Base-by-base conservation (phyloP, 129 eudicot genomes). In the Gnaphalium uliginosum region DNA sequence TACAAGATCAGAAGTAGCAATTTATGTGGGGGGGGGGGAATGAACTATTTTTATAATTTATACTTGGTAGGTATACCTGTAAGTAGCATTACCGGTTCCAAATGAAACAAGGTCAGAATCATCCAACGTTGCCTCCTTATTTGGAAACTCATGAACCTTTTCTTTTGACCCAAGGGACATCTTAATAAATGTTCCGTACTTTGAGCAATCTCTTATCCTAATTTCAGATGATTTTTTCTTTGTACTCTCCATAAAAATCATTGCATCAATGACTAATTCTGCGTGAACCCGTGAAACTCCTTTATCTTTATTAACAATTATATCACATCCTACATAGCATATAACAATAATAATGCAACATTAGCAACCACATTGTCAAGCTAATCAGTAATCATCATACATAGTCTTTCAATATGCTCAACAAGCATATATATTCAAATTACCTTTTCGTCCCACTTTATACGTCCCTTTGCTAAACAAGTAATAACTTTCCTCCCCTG, bases 211-310 rank as follows among this genome's bases (percentile, higher is more conserved):
- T 75, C 86, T 84, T 63, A 94, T 87, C 78, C 92, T 82, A 74
- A 91, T 85, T 74, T 84, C 81, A 54, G 93, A 84, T 6, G 89
- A 59, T 56, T 76, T 85, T 73, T 85, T 82, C 69, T 74, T 80
- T 53, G 74, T 23, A 64, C 67, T 65, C 63, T 89, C 93, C 68
- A 84, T 72, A 59, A 82, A 84, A 65, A 77, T 66, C 96, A 94
- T 88, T 69, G 77, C 89, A 77, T 91, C 92, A 62, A 90, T 74
- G 68, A 87, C 63, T 79, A 94, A 79, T 75, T 94, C 94, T 8
- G 98, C 97, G 78, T 91, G 98, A 63, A 94, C 79, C 79, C 98
- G 83, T 14, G 99, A 94, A 78, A 94, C 96, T 24, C 99, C 99
- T 84, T 94, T 94, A 74, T 94, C 99, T 66, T 91, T 94, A 67